A percentile compares a stretch with the other conserved stretches of the same genome.
Evolutionary conservation across 2,329 filamentous ascomycete species (phyloP).

Genomic region (Sarocladium kiliense): DNA sequence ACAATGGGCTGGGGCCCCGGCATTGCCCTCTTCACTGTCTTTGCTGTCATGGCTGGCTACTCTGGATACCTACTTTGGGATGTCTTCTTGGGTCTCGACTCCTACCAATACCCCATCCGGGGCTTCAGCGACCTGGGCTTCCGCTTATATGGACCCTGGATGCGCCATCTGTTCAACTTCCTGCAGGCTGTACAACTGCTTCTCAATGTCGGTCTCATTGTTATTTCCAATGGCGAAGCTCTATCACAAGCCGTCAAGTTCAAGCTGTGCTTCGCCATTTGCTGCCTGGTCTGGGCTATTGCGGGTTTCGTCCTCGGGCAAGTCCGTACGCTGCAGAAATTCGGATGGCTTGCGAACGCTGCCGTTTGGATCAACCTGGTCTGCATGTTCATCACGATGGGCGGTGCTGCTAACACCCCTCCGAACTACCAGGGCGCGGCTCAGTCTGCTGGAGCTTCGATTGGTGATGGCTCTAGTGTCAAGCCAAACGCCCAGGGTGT

Average conservation of each 20-base stretch:
- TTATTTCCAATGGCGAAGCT: conserved; percentile 48
- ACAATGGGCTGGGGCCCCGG: conserved; percentile 38
- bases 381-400: conserved; percentile 52
- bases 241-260: conserved; percentile 47
- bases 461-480: conserved; percentile 22
- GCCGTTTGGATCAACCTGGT: conserved; percentile 52
- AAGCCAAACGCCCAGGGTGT: conserved; percentile 22
- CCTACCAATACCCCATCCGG: conserved; percentile 37
- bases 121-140: conserved; percentile 45
- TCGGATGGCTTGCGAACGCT: conserved; percentile 50
- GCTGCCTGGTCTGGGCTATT: conserved; percentile 43
- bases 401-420: conserved; percentile 39
- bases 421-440: conserved; percentile 39
- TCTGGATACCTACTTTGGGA: conserved; percentile 43
- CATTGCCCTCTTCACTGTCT: conserved; percentile 39
- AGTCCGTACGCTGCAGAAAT: conserved; percentile 48
- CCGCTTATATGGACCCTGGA: conserved; percentile 37
- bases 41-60: conserved; percentile 28
- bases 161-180: conserved; percentile 42
- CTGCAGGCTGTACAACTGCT: conserved; percentile 43
- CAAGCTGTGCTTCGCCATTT: conserved; percentile 47
- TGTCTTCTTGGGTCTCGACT: conserved; percentile 39
- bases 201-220: conserved; percentile 46
- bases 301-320: conserved; percentile 49
- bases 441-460: conserved; percentile 21